Evolutionary conservation across 2,329 filamentous ascomycete species (phyloP), one percentile per base, ranked within the genome.

Genomic region (Penicillium sp.): DNA sequence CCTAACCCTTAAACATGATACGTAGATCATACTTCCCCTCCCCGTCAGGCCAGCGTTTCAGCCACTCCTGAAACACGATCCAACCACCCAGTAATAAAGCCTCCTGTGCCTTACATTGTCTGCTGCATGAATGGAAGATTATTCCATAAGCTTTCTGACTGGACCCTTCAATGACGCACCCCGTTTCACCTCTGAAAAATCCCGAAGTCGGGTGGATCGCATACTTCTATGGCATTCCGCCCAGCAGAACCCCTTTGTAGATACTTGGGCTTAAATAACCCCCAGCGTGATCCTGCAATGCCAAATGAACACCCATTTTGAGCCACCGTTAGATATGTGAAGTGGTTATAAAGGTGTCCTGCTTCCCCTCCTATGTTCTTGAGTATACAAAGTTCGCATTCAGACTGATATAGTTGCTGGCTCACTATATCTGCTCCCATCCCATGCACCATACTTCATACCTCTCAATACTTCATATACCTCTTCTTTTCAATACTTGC

Each of bases 161-260:
- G 49, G 44, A 18, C 31, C 28, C 23, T 42, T 29, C 7, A 44
- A 15, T 20, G 33, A 20, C 18, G 18, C 33, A 10, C 33, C 33
- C 9, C 33, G 33, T 37, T 37, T 37, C 33, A 37, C 2, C 10
- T 12, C 18, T 8, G 2, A 20, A 18, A 37, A 35, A 10, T 3
- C 15, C 18, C 8, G 9, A 37, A 37, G 33, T 37, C 33, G 28
- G 33, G 33, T 37, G 33, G 33, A 12, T 20, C 38, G 47, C 53
- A 56, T 52, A 51, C 35, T 49, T 44, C 42, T 9, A 6, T 13
- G 13, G 37, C 53, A 56, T 56, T 56, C 51, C 49, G 37, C 47
- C 35, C 45, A 23, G 38, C 29, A 24, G 13, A 35, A 6, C 24
- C 42, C 37, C 38, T 27, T 40, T 40, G 38, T 18, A 24, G 6